Evolutionary conservation across 208 protist species (phyloP).

Genomic region (Wallacemonas sp.): DNA sequence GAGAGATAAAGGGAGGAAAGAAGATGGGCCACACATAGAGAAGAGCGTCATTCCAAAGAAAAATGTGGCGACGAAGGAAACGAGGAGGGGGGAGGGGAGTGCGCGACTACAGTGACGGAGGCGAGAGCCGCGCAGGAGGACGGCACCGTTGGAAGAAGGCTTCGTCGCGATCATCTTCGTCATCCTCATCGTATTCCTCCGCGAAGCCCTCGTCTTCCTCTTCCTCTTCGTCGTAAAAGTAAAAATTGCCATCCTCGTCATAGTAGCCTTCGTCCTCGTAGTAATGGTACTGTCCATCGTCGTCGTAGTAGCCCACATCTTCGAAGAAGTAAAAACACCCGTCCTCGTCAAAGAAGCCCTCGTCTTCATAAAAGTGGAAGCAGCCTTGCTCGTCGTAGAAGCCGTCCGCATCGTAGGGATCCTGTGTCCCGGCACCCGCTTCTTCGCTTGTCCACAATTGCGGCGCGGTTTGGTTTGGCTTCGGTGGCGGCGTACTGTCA

Average conservation of each 20-base stretch:
- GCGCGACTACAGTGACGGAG: conserved; percentile 39
- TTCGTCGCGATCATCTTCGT: conserved; percentile 19
- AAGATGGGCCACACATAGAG: neutral
- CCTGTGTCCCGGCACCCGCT: neutral
- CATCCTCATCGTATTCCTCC: conserved; percentile 18
- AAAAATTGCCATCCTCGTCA: conserved; percentile 19
- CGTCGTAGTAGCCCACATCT: conserved; percentile 34
- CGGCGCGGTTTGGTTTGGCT: no score
- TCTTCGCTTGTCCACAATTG: no score
- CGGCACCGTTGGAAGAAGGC: conserved; percentile 28
- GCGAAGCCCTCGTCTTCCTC: conserved; percentile 13
- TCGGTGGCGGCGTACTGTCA: no score
- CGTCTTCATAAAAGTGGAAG: conserved; percentile 33
- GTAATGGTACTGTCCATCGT: conserved; percentile 23
- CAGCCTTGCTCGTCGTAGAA: conserved; percentile 35
- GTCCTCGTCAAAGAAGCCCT: conserved; percentile 36
- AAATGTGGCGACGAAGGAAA: neutral
- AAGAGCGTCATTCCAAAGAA: neutral
- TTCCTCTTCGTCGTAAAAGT: conserved; percentile 20
- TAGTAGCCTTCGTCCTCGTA: conserved; percentile 27
- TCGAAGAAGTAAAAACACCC: conserved; percentile 34
- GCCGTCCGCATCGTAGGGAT: conserved; percentile 20
- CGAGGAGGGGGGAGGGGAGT: neutral
- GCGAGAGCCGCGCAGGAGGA: conserved; percentile 42
- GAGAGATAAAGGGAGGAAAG: neutral